Base-by-base conservation (phyloP, 1,139 yeast species). In the Scheffersomyces quercinus region DNA sequence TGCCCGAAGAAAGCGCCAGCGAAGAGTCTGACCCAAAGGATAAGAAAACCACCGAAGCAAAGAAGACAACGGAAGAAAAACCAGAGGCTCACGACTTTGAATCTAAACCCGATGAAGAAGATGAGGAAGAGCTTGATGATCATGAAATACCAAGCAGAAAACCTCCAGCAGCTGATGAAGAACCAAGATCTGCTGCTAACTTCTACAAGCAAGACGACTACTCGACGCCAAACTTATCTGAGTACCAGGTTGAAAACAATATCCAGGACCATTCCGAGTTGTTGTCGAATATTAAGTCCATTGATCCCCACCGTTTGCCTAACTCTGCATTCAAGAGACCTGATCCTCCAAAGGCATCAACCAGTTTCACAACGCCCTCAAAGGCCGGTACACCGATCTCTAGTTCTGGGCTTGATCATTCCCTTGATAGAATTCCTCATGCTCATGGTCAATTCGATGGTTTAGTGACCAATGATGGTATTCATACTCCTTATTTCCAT, bases 171-270 rank as follows among this genome's bases (percentile, higher is more conserved):
- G 38, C 41, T 14, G 45, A 33, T 14, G 29, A 40, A 16, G 37
- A 28, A 16, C 29, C 37, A 12, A 41, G 39, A 11, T 9, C 49
- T 16, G 32, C 45, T 13, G 31, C 47, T 13, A 39, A 44, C 5
- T 46, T 63, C 37, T 61, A 62, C 43, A 55, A 55, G 38, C 62
- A 57, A 41, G 63, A 57, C 12, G 66, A 58, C 41, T 73, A 69
- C 53, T 70, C 77, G 10, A 71, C 75, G n/a, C 79, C 79, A 12
- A 73, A 75, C 51, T 62, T 75, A 40, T 72, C 78, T 0, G 77
- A 75, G 50, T 75, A 68, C 53, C 79, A 75, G 56, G 60, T 75
- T 50, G 73, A 67, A 16, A 58, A 75, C 49, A 68, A 70, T 40
- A 73, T 75, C 51, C 60, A 58, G 30, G 65, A 64, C 47, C 78